Conservation (phyloP, 495 filamentous ascomycete genomes). For the Darksidea phi region DNA sequence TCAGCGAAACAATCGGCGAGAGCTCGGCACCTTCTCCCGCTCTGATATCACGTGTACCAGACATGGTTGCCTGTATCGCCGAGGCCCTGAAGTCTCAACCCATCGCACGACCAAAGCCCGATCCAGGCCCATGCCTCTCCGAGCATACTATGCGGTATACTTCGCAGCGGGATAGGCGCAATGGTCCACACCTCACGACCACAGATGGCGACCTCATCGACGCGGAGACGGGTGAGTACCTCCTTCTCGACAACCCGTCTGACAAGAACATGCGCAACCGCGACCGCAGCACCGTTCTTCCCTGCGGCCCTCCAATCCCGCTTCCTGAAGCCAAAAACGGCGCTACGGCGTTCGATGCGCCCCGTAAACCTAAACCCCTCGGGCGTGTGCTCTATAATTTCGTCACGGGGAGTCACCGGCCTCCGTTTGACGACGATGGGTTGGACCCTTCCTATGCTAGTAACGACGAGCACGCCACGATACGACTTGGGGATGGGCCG, state of each 20-base stretch:
- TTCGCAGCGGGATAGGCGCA: not conserved
- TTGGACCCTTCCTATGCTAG: no score
- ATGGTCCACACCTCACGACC: not conserved
- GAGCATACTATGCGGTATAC: not conserved
- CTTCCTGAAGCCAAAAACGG: constrained; percentile 2
- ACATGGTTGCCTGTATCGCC: no score
- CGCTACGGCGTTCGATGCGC: not conserved
- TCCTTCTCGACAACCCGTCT: not conserved
- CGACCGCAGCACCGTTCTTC: not conserved
- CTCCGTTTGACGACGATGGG: not conserved
- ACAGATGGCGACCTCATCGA: constrained; percentile 1
- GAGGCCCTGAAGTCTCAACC: no score
- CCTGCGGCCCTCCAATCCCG: not conserved
- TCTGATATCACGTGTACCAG: no score
- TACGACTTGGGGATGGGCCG: not conserved
- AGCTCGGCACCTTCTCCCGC: no score
- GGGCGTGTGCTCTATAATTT: not conserved
- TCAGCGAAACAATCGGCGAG: no score
- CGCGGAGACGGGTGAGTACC: not conserved
- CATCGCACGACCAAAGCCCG: no score
- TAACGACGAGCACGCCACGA: not conserved
- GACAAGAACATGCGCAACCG: not conserved
- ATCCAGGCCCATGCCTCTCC: not conserved
- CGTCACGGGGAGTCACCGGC: not conserved
- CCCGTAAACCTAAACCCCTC: not conserved